phyloP scores from a whole-genome alignment of 805 yeast genomes.

The Yarrowia divulgata region DNA sequence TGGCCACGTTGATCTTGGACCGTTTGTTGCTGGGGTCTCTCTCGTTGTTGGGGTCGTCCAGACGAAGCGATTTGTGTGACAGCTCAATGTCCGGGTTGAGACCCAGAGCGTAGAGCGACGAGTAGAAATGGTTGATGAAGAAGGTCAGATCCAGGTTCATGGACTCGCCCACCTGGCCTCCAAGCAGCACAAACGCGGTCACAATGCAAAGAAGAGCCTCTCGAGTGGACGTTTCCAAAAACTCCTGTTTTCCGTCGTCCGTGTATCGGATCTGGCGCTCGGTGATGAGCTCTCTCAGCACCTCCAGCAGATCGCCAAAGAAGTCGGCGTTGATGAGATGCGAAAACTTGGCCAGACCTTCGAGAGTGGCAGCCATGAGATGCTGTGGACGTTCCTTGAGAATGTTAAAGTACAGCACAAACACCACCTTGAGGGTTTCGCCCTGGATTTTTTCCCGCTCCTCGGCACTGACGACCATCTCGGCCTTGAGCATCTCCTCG shows the following conservation, averaged over 20 bases:
- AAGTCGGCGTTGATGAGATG: constrained; percentile 92
- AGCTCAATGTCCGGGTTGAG: constrained; percentile 86
- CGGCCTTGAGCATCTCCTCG: constrained; percentile 86
- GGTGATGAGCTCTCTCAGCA: constrained; percentile 77
- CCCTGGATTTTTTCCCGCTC: constrained; percentile 87
- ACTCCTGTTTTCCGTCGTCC: constrained; percentile 58
- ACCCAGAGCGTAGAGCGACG: constrained; percentile 69
- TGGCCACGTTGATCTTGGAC: constrained; percentile 80
- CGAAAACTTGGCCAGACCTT: constrained; percentile 89
- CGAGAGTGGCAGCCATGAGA: constrained; percentile 84
- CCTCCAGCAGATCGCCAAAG: constrained; percentile 90
- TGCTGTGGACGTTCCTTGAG: constrained; percentile 67
- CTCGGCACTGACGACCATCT: constrained; percentile 83
- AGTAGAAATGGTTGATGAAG: constrained; percentile 78
- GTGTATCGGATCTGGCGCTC: constrained; percentile 55
- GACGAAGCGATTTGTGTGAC: constrained; percentile 77
- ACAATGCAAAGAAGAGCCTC: constrained; percentile 82
- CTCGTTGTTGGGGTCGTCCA: constrained; percentile 72
- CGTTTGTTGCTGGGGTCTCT: constrained; percentile 44
- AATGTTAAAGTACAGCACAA: constrained; percentile 78
- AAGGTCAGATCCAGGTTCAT: constrained; percentile 81
- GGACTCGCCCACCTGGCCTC: constrained; percentile 74
- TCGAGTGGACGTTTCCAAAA: constrained; percentile 55
- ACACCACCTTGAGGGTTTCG: constrained; percentile 74
- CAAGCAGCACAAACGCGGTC: constrained; percentile 85